Base-by-base conservation (phyloP, 1,284 basidiomycete species). In the Rhodotorula sp. region DNA sequence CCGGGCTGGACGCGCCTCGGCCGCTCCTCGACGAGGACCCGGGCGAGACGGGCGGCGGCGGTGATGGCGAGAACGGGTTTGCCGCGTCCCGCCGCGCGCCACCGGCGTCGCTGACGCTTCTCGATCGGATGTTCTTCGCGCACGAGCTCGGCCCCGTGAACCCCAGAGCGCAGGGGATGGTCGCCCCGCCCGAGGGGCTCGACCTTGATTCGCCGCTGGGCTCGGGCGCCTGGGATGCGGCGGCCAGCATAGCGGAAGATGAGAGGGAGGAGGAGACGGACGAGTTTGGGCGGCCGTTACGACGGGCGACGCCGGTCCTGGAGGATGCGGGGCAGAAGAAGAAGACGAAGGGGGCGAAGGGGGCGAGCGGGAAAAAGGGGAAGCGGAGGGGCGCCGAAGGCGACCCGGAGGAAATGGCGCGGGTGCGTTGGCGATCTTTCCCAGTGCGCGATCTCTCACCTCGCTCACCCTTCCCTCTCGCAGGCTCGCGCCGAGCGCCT, bases 131-230 rank as follows among this genome's bases (percentile, higher is more conserved):
- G 7, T 93, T 92, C 79, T 86, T 86, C 36, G 81, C 86, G 10
- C 90, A 96, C 79, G 89, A 94, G 71, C 87, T 99, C 39, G 94
- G 92, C 73, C 90, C 93, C 0, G 90, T 97, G 27, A 94, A 90
- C 1, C 80, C 84, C 10, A 84, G 85, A 65, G 95, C 94, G 7
- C 95, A 97, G 82, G 86, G 85, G 12, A 89, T 88, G 67, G 90
- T 99, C 0, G 86, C 88, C 1, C 77, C 92, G 6, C 97, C 96
- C 0, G 88, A 91, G 3, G 92, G 89, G 1, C 83, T 99, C 32
- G 88, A 98, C 80, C 85, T 99, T 7, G 91, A 96, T 73, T 82
- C 84, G 0, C 94, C 91, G 87, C 90, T 97, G 71, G 88, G 94
- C 12, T 86, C 89, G 61, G 66, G 29, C 50, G 64, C n/a, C 29